Percentiles rank a stretch among this genome's conserved stretches.
Conservation (phyloP, 164 flowering plant genomes). For the Liriodendron chinense region DNA sequence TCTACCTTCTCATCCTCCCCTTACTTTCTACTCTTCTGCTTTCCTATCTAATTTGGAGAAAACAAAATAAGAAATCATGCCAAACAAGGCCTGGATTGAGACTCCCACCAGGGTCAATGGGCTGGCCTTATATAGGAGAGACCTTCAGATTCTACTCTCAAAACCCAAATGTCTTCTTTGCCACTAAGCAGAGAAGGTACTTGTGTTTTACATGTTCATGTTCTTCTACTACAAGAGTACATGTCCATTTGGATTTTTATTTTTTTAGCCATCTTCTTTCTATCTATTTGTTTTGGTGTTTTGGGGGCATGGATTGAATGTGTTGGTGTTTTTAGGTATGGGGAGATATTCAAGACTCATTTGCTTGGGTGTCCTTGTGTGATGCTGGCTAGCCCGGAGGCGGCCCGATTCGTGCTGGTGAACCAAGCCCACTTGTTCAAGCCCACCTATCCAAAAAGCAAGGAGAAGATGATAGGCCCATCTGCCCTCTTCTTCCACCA, state of each 20-base stretch:
- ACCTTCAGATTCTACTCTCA: constrained; percentile 77
- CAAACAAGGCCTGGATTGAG: constrained; percentile 21
- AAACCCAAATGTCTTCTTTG: constrained; percentile 65
- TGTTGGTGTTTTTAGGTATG: constrained; percentile 45
- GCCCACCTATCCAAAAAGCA: constrained; percentile 89
- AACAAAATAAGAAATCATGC: constrained; percentile 2
- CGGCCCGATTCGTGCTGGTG: constrained; percentile 65
- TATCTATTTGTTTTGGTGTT: not conserved
- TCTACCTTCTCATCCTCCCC: constrained; percentile 11
- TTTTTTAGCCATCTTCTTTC: not conserved
- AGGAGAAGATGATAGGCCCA: constrained; percentile 71
- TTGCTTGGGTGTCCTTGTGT: constrained; percentile 79
- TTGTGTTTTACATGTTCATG: not conserved
- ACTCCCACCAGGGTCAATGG: constrained; percentile 90
- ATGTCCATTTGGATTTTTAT: not conserved
- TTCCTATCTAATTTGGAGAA: constrained; percentile 20
- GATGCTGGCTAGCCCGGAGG: constrained; percentile 85
- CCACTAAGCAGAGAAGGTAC: constrained; percentile 63
- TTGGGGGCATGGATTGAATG: not conserved
- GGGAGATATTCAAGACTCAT: constrained; percentile 85
- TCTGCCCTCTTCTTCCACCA: constrained; percentile 82
- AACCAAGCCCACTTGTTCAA: constrained; percentile 74
- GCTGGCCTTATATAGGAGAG: constrained; percentile 83
- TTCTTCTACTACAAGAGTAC: not conserved
- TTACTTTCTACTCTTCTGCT: constrained; percentile 20